Evolutionary conservation across 2,329 filamentous ascomycete species (phyloP), one percentile per base, ranked within the genome.

Genomic region (Claviceps fusiformis): DNA sequence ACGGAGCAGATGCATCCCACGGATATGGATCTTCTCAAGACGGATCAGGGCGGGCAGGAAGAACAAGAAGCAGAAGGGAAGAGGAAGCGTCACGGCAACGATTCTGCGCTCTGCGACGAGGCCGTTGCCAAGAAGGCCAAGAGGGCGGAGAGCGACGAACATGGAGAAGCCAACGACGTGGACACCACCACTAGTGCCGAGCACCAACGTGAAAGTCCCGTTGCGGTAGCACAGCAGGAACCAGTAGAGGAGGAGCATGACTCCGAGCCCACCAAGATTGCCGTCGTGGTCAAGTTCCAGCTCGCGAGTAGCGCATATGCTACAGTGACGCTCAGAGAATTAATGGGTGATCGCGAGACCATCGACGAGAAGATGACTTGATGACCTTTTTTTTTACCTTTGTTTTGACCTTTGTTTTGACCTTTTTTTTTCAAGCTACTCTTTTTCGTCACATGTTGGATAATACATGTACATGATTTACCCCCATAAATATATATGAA

Each of bases 1-100:
- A 81, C 85, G 39, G 83, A 95, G 71, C 91, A 97, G 71, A 83
- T 97, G 71, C 86, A 95, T 3, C 81, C 86, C 57, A 98, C 93
- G 0, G 93, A 98, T 68, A 65, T 93, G 55, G 88, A 96, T 62
- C 72, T 78, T 52, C 71, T 92, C 58, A 74, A 75, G 57, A 33
- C 17, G 11, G 71, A 71, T 41, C 62, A 59, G 54, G 54, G 44
- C 27, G 55, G 55, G 19, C 56, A 33, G 13, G 49, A 54, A n/a
- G 54, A 43, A 37, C 52, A 43, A 15, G 52, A 54, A 31, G 54
- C 46, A 37, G 53, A 43, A 13, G 53, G 55, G 27, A 64, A 63
- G 54, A 57, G 59, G 24, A 53, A 55, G 7, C 55, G 56, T 9
- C 58, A 58, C 19, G 60, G 56, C 6, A 55, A 31, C 9, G 58